Percentiles rank a stretch among this genome's conserved stretches.
Conservation (phyloP, 1,284 basidiomycete species). For the Melanopsichium pennsylvanicum region DNA sequence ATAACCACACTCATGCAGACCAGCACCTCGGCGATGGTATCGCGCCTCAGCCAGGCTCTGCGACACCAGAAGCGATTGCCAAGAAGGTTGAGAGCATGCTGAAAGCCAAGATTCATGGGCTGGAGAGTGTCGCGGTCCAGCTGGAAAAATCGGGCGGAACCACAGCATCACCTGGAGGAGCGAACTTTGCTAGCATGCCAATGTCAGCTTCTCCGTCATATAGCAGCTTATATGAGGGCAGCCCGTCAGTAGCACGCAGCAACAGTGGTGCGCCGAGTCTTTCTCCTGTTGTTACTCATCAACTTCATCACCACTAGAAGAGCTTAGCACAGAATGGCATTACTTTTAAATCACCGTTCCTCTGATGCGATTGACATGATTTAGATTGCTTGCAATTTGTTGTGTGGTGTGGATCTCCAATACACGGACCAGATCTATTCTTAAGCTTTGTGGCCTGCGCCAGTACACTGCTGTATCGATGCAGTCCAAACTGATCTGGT, state of each 20-base stretch:
- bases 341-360: too few relatives aligned
- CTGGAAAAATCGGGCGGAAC: conserved; percentile 25
- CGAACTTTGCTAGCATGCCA: conserved; percentile 2
- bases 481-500: too few relatives aligned
- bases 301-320: conserved; percentile 15
- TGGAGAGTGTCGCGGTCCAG: conserved; percentile 57
- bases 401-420: too few relatives aligned
- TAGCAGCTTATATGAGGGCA: conserved; percentile 24
- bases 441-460: too few relatives aligned
- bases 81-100: conserved; percentile 48
- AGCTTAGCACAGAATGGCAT: too few relatives aligned
- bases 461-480: too few relatives aligned
- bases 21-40: background rate
- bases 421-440: too few relatives aligned
- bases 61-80: conserved; percentile 44
- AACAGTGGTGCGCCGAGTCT: conserved; percentile 2
- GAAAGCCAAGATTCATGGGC: conserved; percentile 42
- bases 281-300: conserved; percentile 16
- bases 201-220: conserved; percentile 26
- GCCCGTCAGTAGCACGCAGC: conserved; percentile 4
- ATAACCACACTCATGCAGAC: conserved; percentile 71
- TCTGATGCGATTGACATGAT: too few relatives aligned
- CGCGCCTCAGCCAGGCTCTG: background rate
- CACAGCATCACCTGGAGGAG: conserved; percentile 5
- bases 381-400: too few relatives aligned